Evolutionary conservation across 31 red algal genomes (phyloP), one percentile per base, ranked within the genome.

Genomic region (Asparagopsis taxiformis): DNA sequence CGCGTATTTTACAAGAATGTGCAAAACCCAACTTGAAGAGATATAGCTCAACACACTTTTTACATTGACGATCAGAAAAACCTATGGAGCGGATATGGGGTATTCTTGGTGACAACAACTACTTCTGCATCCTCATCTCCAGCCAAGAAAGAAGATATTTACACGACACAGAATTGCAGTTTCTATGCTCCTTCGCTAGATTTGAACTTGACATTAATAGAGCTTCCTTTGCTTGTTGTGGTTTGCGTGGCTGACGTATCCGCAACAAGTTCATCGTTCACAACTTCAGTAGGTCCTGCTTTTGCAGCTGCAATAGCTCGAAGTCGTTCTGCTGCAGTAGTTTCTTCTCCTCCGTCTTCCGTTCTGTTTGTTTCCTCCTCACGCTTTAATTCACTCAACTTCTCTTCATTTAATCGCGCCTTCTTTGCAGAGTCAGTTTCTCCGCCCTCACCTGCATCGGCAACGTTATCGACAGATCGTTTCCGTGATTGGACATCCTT

Each of bases 281-380:
- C 49, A 31, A 72, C 49, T 48, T 72, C 50, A 11, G 10, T 30
- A 30, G n/a, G 22, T 32, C 48, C 68, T 31, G 15, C 26, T 22
- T 72, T 72, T 72, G 68, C 68, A 4, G 68, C 68, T 11, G 68
- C 68, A 25, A 72, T 72, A 11, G 68, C 68, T 0, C 68, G 11
- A 21, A 72, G 31, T 16, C 68, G 17, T 11, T 72, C 68, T 3
- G 68, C 43, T 7, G 68, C 68, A 17, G 68, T 72, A 26, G 68
- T 72, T 31, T 72, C 68, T 55, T 72, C 68, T 3, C 48, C 48
- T 4, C 55, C 30, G 30, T 72, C 68, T 3, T 56, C 59, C 17
- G 41, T 13, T 60, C 65, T 57, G 26, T 55, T 72, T 51, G 34
- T 66, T 37, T 72, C 67, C 32, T 8, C 34, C 22, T 34, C 63